Evolutionary conservation across 805 yeast species (phyloP), one percentile per base, ranked within the genome.

Genomic region (Lachancea fermentati): DNA sequence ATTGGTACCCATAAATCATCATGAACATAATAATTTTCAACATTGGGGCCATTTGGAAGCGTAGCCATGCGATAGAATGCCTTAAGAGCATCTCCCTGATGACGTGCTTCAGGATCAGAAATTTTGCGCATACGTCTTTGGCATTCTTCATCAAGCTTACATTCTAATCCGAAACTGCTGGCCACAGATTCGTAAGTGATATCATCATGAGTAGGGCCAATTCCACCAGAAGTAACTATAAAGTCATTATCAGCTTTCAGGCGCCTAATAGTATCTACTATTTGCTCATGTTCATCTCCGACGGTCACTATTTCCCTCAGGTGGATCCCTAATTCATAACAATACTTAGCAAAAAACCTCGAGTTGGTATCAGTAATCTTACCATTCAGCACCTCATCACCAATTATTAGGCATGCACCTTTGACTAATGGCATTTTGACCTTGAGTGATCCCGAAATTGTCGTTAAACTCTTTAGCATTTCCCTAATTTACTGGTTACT

Each of bases 181-280:
- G 91, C 85, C n/a, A 87, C 58, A 1, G 85, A 69, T 38, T 76
- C 78, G 58, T 87, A 87, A 0, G 95, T 86, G 45, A 87, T 81
- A 57, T 87, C 96, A 56, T 87, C 96, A 51, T 86, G 95, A 0
- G 96, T 87, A 4, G 95, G 85, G 0, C 96, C 96, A 43, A 87
- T 85, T 0, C 77, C 72, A 4, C 74, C 73, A 3, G 68, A 72
- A 1, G 94, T 85, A 16, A 84, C 74, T 5, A 84, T 71, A 32
- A 85, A 71, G 53, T 83, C 87, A 49, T 77, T 79, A 32, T 68
- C 63, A n/a, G 67, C 58, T 15, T 63, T 49, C 33, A 80, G 61
- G 8, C 63, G 52, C 22, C 57, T 59, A 16, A 84, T 60, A 0
- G 79, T 73, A 11, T 68, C 68, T 1, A 69, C 63, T 32, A 87